phyloP scores from a whole-genome alignment of 1,284 basidiomycete species.

The Phylloboletellus chloephorus region DNA sequence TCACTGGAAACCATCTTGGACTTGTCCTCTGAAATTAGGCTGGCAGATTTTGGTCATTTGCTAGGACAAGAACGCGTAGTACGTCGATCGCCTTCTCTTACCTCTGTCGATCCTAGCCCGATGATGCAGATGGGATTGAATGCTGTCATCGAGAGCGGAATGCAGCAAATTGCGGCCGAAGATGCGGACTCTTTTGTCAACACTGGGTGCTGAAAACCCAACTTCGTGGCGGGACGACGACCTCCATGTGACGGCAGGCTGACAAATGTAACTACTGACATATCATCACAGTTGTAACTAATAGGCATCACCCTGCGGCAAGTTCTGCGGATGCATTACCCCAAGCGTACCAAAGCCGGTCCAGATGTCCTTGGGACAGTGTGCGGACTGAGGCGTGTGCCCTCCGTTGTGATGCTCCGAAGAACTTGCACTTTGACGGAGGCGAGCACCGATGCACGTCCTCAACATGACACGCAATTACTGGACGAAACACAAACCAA shows the following conservation, averaged over 20 bases:
- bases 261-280: constrained; percentile 31
- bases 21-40: constrained; percentile 43
- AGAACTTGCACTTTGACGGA: constrained; percentile 8
- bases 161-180: constrained; percentile 27
- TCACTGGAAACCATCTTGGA: constrained; percentile 52
- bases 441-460: constrained; percentile 5
- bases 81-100: constrained; percentile 24
- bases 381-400: constrained; percentile 11
- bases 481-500: constrained; percentile 15
- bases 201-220: constrained; percentile 13
- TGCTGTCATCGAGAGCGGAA: constrained; percentile 35
- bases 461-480: constrained; percentile 22
- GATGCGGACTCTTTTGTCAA: constrained; percentile 10
- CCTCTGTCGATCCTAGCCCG: constrained; percentile 8
- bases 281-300: constrained; percentile 28
- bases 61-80: constrained; percentile 55
- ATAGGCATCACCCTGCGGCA: constrained; percentile 12
- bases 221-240: neutral
- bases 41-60: constrained; percentile 41
- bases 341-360: constrained; percentile 21
- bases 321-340: constrained; percentile 20
- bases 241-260: constrained; percentile 11
- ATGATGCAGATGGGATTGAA: constrained; percentile 34
- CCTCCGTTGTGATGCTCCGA: constrained; percentile 5
- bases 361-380: constrained; percentile 4